Evolutionary conservation across 2,329 filamentous ascomycete genomes (phyloP).

Genomic region (Huntiella decipiens): DNA sequence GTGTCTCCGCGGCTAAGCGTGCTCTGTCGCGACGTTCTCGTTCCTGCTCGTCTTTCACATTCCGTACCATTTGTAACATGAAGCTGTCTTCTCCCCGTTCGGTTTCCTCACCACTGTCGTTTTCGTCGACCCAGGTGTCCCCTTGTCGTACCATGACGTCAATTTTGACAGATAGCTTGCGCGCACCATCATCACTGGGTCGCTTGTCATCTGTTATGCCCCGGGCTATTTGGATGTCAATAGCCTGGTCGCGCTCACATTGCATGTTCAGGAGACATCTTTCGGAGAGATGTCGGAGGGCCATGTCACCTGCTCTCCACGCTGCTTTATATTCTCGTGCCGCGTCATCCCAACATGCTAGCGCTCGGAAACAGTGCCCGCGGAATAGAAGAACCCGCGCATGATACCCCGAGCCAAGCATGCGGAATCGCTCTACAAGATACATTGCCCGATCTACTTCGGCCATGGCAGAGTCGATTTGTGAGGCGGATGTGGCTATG

Average conservation of each 20-base stretch:
- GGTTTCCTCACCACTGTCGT: not conserved
- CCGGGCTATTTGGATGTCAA: too few relatives aligned
- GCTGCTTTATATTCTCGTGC: conserved; percentile 13
- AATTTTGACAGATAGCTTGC: too few relatives aligned
- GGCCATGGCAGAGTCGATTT: conserved; percentile 1
- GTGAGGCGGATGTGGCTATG: conserved; percentile 4
- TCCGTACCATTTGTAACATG: conserved; percentile 10
- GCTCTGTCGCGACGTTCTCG: not conserved
- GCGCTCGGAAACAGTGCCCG: conserved; percentile 14
- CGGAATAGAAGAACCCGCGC: conserved; percentile 14
- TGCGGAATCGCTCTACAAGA: not conserved
- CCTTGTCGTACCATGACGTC: too few relatives aligned
- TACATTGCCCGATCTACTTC: not conserved
- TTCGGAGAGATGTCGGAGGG: not conserved
- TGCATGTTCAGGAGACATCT: conserved; percentile 8
- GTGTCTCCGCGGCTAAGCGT: not conserved
- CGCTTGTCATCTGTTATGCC: too few relatives aligned
- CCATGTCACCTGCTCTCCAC: not conserved
- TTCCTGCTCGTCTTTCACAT: conserved; percentile 1
- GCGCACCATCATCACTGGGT: too few relatives aligned
- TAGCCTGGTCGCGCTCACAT: conserved; percentile 5
- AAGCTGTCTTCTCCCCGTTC: not conserved
- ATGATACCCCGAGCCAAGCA: conserved; percentile 4
- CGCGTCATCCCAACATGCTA: conserved; percentile 14
- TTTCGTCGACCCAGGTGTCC: too few relatives aligned